Evolutionary conservation across 345 rosid genomes (phyloP), one percentile per base, ranked within the genome.

Genomic region (Eucalyptus virginea): DNA sequence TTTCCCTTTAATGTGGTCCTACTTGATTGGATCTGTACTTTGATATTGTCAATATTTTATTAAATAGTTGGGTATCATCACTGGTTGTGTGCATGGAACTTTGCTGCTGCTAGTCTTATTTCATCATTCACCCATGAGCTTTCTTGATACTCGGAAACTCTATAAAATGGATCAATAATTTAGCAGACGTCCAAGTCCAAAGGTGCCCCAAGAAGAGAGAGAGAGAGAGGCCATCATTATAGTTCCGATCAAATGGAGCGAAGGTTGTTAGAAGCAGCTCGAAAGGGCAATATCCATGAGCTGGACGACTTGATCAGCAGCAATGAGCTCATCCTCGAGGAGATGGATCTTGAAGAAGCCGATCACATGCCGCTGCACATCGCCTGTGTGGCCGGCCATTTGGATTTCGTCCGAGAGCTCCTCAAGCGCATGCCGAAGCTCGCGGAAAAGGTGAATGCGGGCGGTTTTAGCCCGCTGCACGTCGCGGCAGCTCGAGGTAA

Each of bases 211-310:
- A 8, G 5, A 10, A 47, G 12, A 56, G 62, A 56, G 12, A 47
- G 48, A 56, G 62, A 56, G 12, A 56, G 62, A 56, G 11, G 11
- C 12, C 62, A 56, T 56, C 0, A 23, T 24, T 50, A 9, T 50
- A 9, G 1, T 10, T 56, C 62, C 6, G 14, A 56, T 4, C 62
- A 60, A 12, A 60, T 12, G 69, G 69, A 12, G 69, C 32, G 4
- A 60, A 60, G 69, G 32, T 3, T 60, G 32, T 0, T 28, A 13
- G 69, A 60, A 28, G 69, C 32, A 13, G 9, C 69, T 60, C 0
- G 0, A 13, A 28, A 0, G 69, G 69, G 69, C 32, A 13, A 60
- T 28, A 6, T 28, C 1, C 0, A 60, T 28, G 69, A 28, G 69
- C 69, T 60, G 32, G 0, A 60, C 0, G 69, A 60, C 32, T 60